Conservation (phyloP, 306 rosid genomes). For the Dicorynia guianensis region DNA sequence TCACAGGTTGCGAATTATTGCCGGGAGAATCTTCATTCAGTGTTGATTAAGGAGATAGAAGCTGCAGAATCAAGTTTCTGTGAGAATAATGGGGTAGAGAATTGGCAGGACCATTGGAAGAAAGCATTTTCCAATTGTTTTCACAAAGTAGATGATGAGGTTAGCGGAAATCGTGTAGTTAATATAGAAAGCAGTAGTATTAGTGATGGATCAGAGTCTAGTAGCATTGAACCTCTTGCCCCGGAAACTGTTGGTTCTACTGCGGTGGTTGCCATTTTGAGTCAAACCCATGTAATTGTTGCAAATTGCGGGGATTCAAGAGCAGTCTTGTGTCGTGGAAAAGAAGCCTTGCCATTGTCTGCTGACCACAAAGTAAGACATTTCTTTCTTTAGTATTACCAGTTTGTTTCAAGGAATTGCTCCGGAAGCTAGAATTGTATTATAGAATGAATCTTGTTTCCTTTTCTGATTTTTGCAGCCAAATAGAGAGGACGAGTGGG, state of each 20-base stretch:
- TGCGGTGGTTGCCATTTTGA: conserved; percentile 73
- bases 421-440: conserved; percentile 33
- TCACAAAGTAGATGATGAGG: conserved; percentile 67
- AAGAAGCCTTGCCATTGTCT: conserved; percentile 68
- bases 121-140: conserved; percentile 67
- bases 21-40: conserved; percentile 66
- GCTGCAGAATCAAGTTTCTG: conserved; percentile 44
- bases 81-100: conserved; percentile 33
- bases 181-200: conserved; percentile 24
- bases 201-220: conserved; percentile 38
- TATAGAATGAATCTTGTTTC: conserved; percentile 26
- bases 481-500: conserved; percentile 73
- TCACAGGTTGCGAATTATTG: conserved; percentile 81
- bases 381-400: conserved; percentile 17
- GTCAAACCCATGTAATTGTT: conserved; percentile 63
- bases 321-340: conserved; percentile 77
- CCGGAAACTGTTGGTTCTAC: conserved; percentile 84
- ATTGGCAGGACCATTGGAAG: conserved; percentile 68
- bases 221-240: conserved; percentile 48
- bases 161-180: conserved; percentile 48
- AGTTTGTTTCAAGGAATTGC: conserved; percentile 16
- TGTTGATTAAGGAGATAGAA: conserved; percentile 69
- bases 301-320: conserved; percentile 89
- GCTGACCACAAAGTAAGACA: conserved; percentile 75
- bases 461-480: conserved; percentile 56